phyloP scores from a whole-genome alignment of 108 stramenopile genomes.

The Nitzschia sp. region DNA sequence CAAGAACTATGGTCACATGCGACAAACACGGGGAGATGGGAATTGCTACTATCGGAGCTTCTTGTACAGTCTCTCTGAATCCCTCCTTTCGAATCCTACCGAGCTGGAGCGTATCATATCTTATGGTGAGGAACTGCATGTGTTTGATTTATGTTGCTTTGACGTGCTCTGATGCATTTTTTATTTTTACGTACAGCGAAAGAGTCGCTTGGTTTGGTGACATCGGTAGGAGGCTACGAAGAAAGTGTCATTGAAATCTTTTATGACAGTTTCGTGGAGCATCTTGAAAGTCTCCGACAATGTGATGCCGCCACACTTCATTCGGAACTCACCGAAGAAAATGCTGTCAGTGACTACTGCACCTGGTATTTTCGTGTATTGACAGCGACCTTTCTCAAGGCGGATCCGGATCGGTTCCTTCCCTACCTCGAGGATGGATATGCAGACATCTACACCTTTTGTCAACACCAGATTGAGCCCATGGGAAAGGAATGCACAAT shows the following conservation, averaged over 20 bases:
- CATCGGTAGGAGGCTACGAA: conserved; percentile 62
- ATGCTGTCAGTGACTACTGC: conserved; percentile 75
- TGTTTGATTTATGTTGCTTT: background rate
- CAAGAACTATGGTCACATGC: conserved; percentile 52
- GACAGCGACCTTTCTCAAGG: conserved; percentile 70
- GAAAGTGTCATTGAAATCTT: conserved; percentile 70
- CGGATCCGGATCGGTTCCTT: conserved; percentile 64
- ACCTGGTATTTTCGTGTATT: conserved; percentile 83
- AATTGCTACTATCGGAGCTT: conserved; percentile 95
- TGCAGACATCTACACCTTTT: conserved; percentile 60
- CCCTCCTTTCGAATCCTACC: conserved; percentile 22
- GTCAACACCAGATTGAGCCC: conserved; percentile 72
- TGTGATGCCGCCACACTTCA: conserved; percentile 25
- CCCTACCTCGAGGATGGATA: conserved; percentile 54
- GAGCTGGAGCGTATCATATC: conserved; percentile 17
- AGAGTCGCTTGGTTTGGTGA: conserved; percentile 26
- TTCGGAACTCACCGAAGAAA: conserved; percentile 59
- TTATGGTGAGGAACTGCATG: conserved; percentile 26
- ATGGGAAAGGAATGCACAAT: conserved; percentile 80
- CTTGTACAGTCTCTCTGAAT: conserved; percentile 77
- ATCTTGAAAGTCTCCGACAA: conserved; percentile 48
- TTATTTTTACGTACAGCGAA: conserved; percentile 29
- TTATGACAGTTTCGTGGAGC: conserved; percentile 67
- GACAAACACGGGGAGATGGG: conserved; percentile 89
- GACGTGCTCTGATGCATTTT: background rate